Evolutionary conservation across 179 eudicot species (phyloP).

Genomic region (Carnegiea gigantea): DNA sequence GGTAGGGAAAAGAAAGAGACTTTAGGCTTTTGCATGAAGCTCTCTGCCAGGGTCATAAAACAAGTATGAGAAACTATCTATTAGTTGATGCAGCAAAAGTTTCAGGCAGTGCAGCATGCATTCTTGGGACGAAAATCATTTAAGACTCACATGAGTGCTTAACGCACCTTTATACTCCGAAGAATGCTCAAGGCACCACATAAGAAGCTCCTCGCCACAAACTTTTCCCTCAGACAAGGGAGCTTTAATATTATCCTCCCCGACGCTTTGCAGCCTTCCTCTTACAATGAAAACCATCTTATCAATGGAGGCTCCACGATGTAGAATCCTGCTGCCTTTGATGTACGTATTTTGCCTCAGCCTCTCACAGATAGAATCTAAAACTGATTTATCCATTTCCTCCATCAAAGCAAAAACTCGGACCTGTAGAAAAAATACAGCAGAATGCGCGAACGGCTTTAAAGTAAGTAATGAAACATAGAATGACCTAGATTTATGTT

Average conservation of each 20-base stretch:
- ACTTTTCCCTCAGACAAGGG: constrained; percentile 66
- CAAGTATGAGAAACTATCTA: too few species aligned
- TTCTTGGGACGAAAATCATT: not conserved
- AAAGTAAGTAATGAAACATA: not conserved
- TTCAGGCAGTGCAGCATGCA: not conserved
- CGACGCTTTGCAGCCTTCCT: constrained; percentile 71
- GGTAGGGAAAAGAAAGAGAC: too few species aligned
- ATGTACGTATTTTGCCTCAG: constrained; percentile 69
- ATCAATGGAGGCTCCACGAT: constrained; percentile 55
- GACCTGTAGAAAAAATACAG: constrained; percentile 25
- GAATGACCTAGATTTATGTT: not conserved
- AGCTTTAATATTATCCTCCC: constrained; percentile 47
- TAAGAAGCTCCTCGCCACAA: constrained; percentile 84
- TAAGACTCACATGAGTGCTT: not conserved
- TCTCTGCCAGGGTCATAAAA: too few species aligned
- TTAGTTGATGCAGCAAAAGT: too few species aligned
- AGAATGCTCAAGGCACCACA: constrained; percentile 80
- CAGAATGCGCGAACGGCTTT: not conserved
- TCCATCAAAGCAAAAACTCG: constrained; percentile 41
- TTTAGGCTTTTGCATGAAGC: too few species aligned
- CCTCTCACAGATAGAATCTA: constrained; percentile 76
- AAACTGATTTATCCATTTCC: constrained; percentile 46
- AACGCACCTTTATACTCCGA: constrained; percentile 52
- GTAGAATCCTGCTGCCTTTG: constrained; percentile 54
- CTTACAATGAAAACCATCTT: constrained; percentile 84